These are phyloP conservation scores for Zasmidium citrigriseum DNA, from an alignment of 2,329 filamentous ascomycete species.

Conservation along the genomic window DNA sequence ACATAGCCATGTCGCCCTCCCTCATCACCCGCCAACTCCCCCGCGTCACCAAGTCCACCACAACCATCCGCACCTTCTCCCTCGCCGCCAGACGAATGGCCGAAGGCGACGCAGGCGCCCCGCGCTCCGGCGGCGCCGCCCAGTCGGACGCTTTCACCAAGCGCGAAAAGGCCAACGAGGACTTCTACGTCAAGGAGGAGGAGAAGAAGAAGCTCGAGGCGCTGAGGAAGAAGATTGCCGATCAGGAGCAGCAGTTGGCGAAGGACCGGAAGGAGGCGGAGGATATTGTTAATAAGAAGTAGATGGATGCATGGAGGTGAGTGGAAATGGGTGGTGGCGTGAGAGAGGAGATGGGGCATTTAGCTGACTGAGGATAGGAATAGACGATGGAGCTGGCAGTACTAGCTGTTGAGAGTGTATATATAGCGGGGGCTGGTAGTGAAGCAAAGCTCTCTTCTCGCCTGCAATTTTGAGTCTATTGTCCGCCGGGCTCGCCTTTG, in stretches of 20 bases:
- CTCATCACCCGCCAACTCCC: slow-evolving; percentile 40
- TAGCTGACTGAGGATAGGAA: neutral
- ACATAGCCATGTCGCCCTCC: slow-evolving; percentile 30
- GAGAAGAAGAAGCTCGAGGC: slow-evolving; percentile 75
- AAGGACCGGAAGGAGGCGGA: slow-evolving; percentile 34
- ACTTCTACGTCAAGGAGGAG: slow-evolving; percentile 79
- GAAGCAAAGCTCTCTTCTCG: no score
- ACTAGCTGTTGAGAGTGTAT: neutral
- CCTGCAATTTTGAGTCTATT: no score
- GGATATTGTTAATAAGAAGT: slow-evolving; percentile 21
- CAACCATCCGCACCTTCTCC: slow-evolving; percentile 42
- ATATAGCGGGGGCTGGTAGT: neutral
- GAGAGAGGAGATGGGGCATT: neutral
- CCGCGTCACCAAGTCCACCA: slow-evolving; percentile 36
- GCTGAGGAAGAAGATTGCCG: slow-evolving; percentile 39
- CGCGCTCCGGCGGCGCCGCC: slow-evolving; percentile 40
- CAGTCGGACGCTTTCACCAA: slow-evolving; percentile 86
- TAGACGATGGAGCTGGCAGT: neutral
- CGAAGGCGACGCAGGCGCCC: slow-evolving; percentile 45
- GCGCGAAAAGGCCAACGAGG: slow-evolving; percentile 85
- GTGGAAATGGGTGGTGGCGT: neutral
- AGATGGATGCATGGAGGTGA: slow-evolving; percentile 1
- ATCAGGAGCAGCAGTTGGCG: slow-evolving; percentile 28
- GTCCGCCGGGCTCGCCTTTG: no score
- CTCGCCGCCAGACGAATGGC: slow-evolving; percentile 45